Base-by-base conservation (phyloP, 2,329 filamentous ascomycete genomes). In the Canariomyces notabilis region DNA sequence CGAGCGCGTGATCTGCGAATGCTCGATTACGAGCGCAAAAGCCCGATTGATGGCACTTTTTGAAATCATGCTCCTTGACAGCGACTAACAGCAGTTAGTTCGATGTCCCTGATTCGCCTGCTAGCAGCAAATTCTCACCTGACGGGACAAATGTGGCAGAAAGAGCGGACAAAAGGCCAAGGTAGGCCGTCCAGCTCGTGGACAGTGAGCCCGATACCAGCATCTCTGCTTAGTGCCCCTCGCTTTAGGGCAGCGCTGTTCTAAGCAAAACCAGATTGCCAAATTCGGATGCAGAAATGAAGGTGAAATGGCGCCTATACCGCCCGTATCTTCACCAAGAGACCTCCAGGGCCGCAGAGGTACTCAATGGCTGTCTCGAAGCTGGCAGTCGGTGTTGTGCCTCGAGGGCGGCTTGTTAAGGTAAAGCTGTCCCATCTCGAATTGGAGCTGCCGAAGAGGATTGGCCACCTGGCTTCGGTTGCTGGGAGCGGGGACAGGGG, bases 51-150 rank as follows among this genome's bases (percentile, higher is more conserved):
- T 86, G 73, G 72, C 93, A 98, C 59, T 86, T 95, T 65, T 97
- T 98, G 77, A 97, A 98, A 66, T 95, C 90, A 60, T 95, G 83
- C 64, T 95, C 86, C 71, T 98, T 98, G 42, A 98, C 93, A 59
- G 80, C 76, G 55, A 79, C 89, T 95, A 57, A 22, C 12, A 1
- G 6, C 22, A 22, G 42, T 45, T 49, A 46, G 21, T 36, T 8
- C 7, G 12, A 19, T 42, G 29, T 16, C 32, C 31, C 32, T 8
- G 8, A 8, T n/a, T n/a, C n/a, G n/a, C 15, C 1, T 21, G 8
- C 11, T n/a, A 14, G 4, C 7, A 20, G 20, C n/a, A 6, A 16
- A 4, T 11, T 41, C 44, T 64, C 72, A 87, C 86, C 74, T 69
- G 78, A 77, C 61, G 82, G 79, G 39, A 76, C 75, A 56, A 87